phyloP scores from a whole-genome alignment of 192 early-diverging fungal genomes.

The Pilaira anomala region DNA sequence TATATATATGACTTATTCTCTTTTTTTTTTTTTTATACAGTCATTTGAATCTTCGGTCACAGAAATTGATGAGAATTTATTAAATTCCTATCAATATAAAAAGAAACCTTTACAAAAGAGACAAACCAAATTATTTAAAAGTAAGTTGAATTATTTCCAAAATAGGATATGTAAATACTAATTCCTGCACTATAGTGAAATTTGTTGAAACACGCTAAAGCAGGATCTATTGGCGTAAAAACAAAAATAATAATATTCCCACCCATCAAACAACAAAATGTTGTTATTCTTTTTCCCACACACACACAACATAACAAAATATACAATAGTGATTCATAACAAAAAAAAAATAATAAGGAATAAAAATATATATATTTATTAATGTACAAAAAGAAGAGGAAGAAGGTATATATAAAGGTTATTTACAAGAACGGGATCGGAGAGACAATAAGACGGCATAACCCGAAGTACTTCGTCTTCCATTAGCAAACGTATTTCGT shows the following conservation, averaged over 20 bases:
- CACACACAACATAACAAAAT: neutral
- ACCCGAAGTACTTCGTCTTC: neutral
- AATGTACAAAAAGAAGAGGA: neutral
- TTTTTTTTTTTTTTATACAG: no score
- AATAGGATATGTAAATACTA: no score
- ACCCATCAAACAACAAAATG: neutral
- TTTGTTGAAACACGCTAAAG: slow-evolving; percentile 21
- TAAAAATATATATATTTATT: neutral
- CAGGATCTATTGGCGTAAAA: no score
- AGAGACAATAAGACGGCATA: neutral
- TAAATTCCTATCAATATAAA: neutral
- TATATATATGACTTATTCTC: no score
- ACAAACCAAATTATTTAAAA: slow-evolving; percentile 15
- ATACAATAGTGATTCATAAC: neutral
- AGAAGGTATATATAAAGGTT: no score
- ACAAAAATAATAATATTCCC: no score
- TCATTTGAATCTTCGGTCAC: no score
- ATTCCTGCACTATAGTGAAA: slow-evolving; percentile 14
- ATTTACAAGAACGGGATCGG: neutral
- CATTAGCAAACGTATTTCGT: slow-evolving; percentile 1
- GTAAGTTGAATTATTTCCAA: slow-evolving; percentile 9
- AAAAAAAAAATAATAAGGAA: neutral
- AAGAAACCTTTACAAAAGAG: slow-evolving; percentile 18
- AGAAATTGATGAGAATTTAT: no score
- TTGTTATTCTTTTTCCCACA: neutral